phyloP scores from a whole-genome alignment of 2,329 filamentous ascomycete species.

The Blumeriella jaapii region DNA sequence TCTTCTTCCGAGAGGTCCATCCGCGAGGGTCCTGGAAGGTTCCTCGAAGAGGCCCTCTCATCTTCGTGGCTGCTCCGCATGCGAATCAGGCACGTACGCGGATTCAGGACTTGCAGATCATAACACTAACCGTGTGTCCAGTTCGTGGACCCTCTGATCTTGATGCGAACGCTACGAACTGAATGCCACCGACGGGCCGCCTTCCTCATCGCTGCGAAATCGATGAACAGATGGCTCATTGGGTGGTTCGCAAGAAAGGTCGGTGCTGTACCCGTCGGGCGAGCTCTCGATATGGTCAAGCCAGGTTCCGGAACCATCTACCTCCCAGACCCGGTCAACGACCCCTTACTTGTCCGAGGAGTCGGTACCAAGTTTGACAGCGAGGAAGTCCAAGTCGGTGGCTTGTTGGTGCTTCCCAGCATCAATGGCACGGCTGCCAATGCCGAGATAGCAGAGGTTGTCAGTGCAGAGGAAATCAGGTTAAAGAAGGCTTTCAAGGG shows the following conservation, averaged over 20 bases:
- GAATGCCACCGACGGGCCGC: constrained; percentile 83
- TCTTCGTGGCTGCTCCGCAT: constrained; percentile 94
- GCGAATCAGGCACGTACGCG: constrained; percentile 70
- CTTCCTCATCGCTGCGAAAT: constrained; percentile 90
- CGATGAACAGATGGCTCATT: constrained; percentile 80
- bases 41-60: constrained; percentile 74
- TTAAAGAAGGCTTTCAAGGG: constrained; percentile 83
- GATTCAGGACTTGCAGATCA: neutral
- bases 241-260: constrained; percentile 75
- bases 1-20: constrained; percentile 97
- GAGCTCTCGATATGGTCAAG: constrained; percentile 82
- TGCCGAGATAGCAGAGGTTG: constrained; percentile 72
- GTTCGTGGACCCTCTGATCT: constrained; percentile 91
- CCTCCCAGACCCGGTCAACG: constrained; percentile 74
- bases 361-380: constrained; percentile 53
- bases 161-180: constrained; percentile 77
- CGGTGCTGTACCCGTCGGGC: constrained; percentile 84
- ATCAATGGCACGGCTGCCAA: constrained; percentile 63
- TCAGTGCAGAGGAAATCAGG: constrained; percentile 68
- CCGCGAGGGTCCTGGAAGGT: constrained; percentile 93
- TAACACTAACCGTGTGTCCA: constrained; percentile 29
- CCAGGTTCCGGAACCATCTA: constrained; percentile 71
- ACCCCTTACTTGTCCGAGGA: constrained; percentile 71
- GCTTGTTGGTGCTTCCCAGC: constrained; percentile 77
- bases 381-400: constrained; percentile 59